A percentile compares a stretch with the other conserved stretches of the same genome.
Evolutionary conservation across 208 protist species (phyloP).

Genomic region (Crithidia sp.): DNA sequence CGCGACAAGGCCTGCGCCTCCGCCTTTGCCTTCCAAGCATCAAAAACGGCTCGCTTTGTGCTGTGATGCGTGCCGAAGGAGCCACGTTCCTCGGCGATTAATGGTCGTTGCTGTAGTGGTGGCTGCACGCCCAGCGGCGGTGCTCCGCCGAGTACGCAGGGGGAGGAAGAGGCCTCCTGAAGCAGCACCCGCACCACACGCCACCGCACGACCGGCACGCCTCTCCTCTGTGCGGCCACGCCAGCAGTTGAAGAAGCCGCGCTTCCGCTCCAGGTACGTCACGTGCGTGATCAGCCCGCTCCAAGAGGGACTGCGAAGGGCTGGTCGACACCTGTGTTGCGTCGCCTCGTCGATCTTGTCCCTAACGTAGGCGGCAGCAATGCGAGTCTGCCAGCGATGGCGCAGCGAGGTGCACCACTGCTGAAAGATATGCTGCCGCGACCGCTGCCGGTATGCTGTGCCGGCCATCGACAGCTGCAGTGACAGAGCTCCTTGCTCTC

Average conservation of each 20-base stretch:
- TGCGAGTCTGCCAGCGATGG: constrained; percentile 35
- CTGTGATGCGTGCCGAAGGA: background rate
- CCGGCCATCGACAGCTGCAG: background rate
- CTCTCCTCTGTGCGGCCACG: constrained; percentile 18
- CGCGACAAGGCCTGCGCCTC: constrained; percentile 22
- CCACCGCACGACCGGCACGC: background rate
- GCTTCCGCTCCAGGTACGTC: constrained; percentile 54
- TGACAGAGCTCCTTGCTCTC: too few species aligned
- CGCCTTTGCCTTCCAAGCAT: constrained; percentile 38
- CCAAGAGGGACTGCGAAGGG: constrained; percentile 26
- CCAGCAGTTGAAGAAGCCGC: constrained; percentile 52
- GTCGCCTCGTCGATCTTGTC: constrained; percentile 26
- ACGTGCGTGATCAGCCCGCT: constrained; percentile 31
- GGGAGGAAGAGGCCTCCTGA: too few species aligned
- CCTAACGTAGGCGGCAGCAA: constrained; percentile 21
- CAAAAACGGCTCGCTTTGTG: constrained; percentile 5
- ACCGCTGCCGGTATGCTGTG: background rate
- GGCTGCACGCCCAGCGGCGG: background rate
- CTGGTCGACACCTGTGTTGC: background rate
- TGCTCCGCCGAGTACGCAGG: too few species aligned
- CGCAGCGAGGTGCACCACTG: constrained; percentile 35
- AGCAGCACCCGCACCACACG: too few species aligned
- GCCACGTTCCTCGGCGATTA: background rate
- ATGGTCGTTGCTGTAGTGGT: too few species aligned
- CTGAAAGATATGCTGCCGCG: constrained; percentile 12